Conservation (phyloP, 345 rosid genomes). For the Lepidium africanum region DNA sequence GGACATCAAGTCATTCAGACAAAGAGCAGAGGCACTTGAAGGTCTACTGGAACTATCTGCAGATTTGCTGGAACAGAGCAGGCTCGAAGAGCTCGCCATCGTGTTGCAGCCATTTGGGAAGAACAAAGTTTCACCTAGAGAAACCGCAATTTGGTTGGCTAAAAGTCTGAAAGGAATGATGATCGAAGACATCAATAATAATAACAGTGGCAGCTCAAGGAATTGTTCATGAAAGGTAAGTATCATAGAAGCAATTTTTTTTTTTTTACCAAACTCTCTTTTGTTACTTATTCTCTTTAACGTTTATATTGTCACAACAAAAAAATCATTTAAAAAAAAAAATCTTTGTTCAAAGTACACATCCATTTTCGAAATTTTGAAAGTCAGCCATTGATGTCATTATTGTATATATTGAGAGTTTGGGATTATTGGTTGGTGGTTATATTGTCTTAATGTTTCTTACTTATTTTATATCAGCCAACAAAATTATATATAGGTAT, state of each 20-base stretch:
- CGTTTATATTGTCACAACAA: slow-evolving; percentile 3
- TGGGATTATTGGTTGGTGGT: neutral
- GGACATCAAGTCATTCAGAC: slow-evolving; percentile 84
- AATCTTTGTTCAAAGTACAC: neutral
- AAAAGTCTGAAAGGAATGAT: slow-evolving; percentile 94
- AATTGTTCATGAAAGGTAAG: slow-evolving; percentile 14
- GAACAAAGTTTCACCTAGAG: slow-evolving; percentile 94
- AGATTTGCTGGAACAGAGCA: slow-evolving; percentile 73
- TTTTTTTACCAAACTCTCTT: neutral
- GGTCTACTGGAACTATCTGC: slow-evolving; percentile 92
- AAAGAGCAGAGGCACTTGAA: slow-evolving; percentile 98
- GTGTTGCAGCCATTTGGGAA: slow-evolving; percentile 94
- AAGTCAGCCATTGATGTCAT: neutral
- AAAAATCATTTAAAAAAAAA: neutral
- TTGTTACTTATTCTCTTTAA: neutral
- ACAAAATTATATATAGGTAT: no score
- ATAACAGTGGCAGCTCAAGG: slow-evolving; percentile 20
- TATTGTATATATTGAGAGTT: neutral
- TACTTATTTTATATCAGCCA: neutral
- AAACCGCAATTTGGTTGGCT: slow-evolving; percentile 97
- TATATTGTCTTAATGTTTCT: neutral
- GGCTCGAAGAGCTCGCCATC: slow-evolving; percentile 88
- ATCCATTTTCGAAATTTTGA: slow-evolving; percentile 9
- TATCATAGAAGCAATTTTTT: neutral
- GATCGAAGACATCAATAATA: slow-evolving; percentile 53